Evolutionary conservation across 106 monocot species (phyloP).

Genomic region (Dendrobium catenatum): DNA sequence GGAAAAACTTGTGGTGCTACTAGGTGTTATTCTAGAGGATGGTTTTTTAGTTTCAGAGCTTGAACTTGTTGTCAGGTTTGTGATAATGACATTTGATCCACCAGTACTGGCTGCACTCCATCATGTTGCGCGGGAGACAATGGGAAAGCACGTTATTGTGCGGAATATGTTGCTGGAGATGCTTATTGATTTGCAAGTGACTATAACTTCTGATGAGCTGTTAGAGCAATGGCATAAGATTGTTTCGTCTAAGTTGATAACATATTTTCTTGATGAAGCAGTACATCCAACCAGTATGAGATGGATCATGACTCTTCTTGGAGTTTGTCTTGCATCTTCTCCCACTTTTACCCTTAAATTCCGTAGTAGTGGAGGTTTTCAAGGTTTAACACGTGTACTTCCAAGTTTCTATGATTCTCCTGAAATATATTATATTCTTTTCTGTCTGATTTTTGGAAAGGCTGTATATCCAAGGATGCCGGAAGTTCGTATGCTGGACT

Average conservation of each 20-base stretch:
- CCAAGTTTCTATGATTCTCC: constrained; percentile 98
- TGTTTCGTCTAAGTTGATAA: constrained; percentile 92
- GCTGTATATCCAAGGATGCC: constrained; percentile 90
- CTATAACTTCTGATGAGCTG: constrained; percentile 79
- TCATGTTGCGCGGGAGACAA: constrained; percentile 61
- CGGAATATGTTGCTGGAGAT: constrained; percentile 96
- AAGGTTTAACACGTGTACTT: constrained; percentile 65
- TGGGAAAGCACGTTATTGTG: constrained; percentile 99
- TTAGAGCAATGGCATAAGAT: constrained; percentile 99
- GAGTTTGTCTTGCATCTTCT: constrained; percentile 90
- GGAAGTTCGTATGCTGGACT: constrained; percentile 96
- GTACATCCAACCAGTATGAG: constrained; percentile 98
- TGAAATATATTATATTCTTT: constrained; percentile 93
- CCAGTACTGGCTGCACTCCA: constrained; percentile 37
- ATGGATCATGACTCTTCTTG: constrained; percentile 99
- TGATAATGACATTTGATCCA: constrained; percentile 98
- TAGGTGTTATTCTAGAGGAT: constrained; percentile 98
- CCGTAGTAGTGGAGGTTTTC: constrained; percentile 76
- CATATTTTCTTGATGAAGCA: constrained; percentile 98
- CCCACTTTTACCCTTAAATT: constrained; percentile 87
- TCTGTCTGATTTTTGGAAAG: constrained; percentile 95
- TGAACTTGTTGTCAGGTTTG: constrained; percentile 91
- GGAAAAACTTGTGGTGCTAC: constrained; percentile 87
- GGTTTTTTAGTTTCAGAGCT: constrained; percentile 94
- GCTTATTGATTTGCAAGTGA: constrained; percentile 95